Evolutionary conservation across 192 early-diverging fungal genomes (phyloP), one percentile per base, ranked within the genome.

Genomic region (Polychytrium aggregatum): DNA sequence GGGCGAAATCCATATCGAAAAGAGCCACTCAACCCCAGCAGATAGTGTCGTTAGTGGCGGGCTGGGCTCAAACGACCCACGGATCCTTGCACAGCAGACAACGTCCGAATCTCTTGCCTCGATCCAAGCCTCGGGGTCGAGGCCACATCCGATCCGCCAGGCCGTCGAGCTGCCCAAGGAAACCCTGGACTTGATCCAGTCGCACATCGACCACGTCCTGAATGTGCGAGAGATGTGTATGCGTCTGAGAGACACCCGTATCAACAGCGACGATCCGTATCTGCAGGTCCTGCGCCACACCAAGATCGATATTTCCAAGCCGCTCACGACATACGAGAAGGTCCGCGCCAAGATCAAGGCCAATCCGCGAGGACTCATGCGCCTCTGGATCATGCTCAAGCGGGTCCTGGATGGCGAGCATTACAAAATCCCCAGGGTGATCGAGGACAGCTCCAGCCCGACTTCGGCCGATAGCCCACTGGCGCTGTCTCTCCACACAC

Each of bases 131-230:
- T n/a, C n/a, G n/a, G n/a, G n/a, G n/a, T n/a, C n/a, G n/a, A n/a
- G n/a, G n/a, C n/a, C n/a, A n/a, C n/a, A n/a, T n/a, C n/a, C n/a
- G n/a, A n/a, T n/a, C n/a, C n/a, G n/a, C n/a, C n/a, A n/a, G n/a
- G n/a, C n/a, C n/a, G n/a, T n/a, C n/a, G n/a, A n/a, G n/a, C 31
- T 50, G 10, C 36, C 48, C 10, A 10, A 13, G 10, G 48, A 50
- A 18, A 16, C 39, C 9, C 13, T 50, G 14, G 48, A 50, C 20
- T 41, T 50, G 3, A 13, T 50, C n/a, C 48, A 50, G 17, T 14
- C 2, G 0, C 16, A 44, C 27, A 13, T 45, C 41, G 39, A 25
- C 14, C 25, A 40, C 13, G 51, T 29, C 22, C 7, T 53, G 17
- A 41, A 53, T 33, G 26, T 53, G 10, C 21, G 17, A 22, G 51